A percentile compares a stretch with the other conserved stretches of the same genome.
Conservation (phyloP, 2,329 filamentous ascomycete genomes). For the Aspergillus glaucus region DNA sequence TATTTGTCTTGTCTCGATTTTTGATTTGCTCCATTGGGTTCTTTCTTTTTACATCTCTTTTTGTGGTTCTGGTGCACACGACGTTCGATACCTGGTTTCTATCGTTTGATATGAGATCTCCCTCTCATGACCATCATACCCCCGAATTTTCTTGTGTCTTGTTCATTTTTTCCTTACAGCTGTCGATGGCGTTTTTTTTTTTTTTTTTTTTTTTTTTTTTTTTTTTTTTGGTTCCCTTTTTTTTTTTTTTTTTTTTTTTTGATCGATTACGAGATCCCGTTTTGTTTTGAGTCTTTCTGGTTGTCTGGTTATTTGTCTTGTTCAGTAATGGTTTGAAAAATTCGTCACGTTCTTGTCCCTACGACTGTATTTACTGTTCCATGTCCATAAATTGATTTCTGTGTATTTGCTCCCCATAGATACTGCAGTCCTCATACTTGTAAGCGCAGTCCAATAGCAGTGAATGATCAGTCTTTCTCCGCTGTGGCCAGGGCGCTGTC, state of each 20-base stretch:
- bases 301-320: background rate
- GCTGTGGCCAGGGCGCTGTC: background rate
- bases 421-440: no score
- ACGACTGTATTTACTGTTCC: background rate
- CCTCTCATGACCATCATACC: background rate
- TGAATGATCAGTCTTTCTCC: no score
- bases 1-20: constrained; percentile 2
- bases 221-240: no score
- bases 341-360: background rate
- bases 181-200: constrained; percentile 1
- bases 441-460: no score
- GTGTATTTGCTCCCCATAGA: no score
- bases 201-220: no score
- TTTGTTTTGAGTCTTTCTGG: background rate
- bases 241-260: background rate
- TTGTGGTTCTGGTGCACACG: constrained; percentile 4
- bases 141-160: background rate
- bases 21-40: constrained; percentile 11
- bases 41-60: constrained; percentile 4
- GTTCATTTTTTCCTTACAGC: background rate
- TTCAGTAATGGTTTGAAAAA: background rate
- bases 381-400: background rate
- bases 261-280: constrained; percentile 2
- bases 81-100: constrained; percentile 5
- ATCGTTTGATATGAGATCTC: background rate